Base-by-base conservation (phyloP, 768 basidiomycete genomes). In the Rhizopogon rudus region DNA sequence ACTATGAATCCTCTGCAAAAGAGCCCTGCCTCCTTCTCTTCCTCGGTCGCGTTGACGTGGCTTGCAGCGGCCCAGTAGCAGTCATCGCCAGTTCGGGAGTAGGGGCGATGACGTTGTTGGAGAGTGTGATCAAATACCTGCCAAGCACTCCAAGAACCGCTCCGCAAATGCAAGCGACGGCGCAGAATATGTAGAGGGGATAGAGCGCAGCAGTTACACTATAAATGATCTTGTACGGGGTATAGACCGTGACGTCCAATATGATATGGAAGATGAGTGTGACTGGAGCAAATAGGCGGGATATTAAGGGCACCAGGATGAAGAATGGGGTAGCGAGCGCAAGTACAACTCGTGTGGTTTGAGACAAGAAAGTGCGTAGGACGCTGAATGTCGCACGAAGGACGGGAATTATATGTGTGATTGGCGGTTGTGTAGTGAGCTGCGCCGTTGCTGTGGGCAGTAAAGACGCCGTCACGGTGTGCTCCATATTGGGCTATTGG, bases 101-200 rank as follows among this genome's bases (percentile, higher is more conserved):
- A 33, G 46, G 33, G 22, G 33, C 46, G 20, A 49, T 35, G 46
- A 35, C 1, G 33, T 49, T 49, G 14, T 49, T 49, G 20, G 14
- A 35, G 8, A 49, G 20, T 35, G 46, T 17, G 46, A 49, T 14
- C 20, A 49, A 49, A 22, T 17, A 49, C 8, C 46, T 37, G 1
- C 73, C 83, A 12, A 69, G 57, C 1, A 75, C 46, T 3, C 83
- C 83, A 1, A 84, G 43, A 17, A 75, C 16, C 9, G 66, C 68
- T 6, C 83, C 83, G 8, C 73, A 71, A 49, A 85, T 77, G 57
- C 79, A 82, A 1, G 83, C 82, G 1, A 80, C 75, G 1, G 81
- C 81, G 40, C 72, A 75, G 56, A 84, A 77, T 13, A 83, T 75
- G 58, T 84, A 85, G 35, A 83, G 50, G 0, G 83, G 83, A 45